These are phyloP conservation scores for Pseudozyma thailandica DNA, from an alignment of 1,284 basidiomycete genomes.

Conservation along the genomic window DNA sequence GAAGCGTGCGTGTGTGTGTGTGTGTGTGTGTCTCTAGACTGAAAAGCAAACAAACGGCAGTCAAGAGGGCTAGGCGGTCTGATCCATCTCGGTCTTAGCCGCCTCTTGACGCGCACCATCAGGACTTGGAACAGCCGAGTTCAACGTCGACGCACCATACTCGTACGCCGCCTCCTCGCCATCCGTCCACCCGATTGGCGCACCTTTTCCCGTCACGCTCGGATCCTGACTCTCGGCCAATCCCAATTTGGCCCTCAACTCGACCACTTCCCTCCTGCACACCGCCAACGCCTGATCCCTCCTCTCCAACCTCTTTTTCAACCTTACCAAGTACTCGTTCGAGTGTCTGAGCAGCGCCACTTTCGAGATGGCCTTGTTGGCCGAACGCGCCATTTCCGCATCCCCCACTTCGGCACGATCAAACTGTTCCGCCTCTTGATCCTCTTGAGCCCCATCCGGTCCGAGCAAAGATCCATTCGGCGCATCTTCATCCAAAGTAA, in stretches of 20 bases:
- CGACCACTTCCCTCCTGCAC: slow-evolving; percentile 77
- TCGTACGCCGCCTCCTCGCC: slow-evolving; percentile 1
- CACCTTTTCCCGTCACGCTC: slow-evolving; percentile 28
- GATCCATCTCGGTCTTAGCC: slow-evolving; percentile 33
- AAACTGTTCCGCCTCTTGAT: slow-evolving; percentile 59
- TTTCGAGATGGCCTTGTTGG: slow-evolving; percentile 86
- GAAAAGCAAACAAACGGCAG: background rate
- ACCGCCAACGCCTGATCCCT: slow-evolving; percentile 82
- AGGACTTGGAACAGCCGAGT: background rate
- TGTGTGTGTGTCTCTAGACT: background rate
- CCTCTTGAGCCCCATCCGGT: slow-evolving; percentile 60
- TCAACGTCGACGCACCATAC: background rate
- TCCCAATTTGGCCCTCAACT: slow-evolving; percentile 72
- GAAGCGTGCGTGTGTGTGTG: background rate
- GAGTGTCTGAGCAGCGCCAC: slow-evolving; percentile 88
- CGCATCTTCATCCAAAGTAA: slow-evolving; percentile 63
- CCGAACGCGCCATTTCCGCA: slow-evolving; percentile 47
- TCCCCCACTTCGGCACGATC: slow-evolving; percentile 41
- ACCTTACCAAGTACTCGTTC: slow-evolving; percentile 83
- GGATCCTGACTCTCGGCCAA: slow-evolving; percentile 32
- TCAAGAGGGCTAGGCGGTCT: slow-evolving; percentile 16
- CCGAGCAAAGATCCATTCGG: slow-evolving; percentile 64
- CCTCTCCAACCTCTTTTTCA: slow-evolving; percentile 82
- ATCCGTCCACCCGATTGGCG: slow-evolving; percentile 33
- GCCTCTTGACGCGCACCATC: background rate